Percentiles rank a stretch among this genome's conserved stretches.
Evolutionary conservation across 2,329 filamentous ascomycete species (phyloP).

Genomic region (Botrytis byssoidea): DNA sequence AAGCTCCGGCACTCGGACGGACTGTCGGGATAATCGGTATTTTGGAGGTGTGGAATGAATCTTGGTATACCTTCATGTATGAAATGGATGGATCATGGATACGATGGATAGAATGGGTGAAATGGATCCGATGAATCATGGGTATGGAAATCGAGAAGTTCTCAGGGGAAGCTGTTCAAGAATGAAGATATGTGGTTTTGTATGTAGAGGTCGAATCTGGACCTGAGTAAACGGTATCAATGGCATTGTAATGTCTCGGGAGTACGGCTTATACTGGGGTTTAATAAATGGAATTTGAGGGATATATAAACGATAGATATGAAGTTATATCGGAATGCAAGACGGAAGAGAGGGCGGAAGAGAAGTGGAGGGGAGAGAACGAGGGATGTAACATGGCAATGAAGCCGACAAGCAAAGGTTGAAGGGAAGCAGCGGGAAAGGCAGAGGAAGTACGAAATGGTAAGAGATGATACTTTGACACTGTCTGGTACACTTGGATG

Average conservation of each 20-base stretch:
- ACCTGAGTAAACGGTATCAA: neutral
- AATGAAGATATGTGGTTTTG: neutral
- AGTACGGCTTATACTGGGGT: neutral
- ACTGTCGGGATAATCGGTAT: neutral
- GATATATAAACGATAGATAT: neutral
- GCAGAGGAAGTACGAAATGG: neutral
- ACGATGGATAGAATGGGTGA: neutral
- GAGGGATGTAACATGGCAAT: neutral
- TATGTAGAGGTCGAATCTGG: neutral
- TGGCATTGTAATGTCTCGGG: neutral
- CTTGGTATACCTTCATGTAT: neutral
- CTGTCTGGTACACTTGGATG: neutral
- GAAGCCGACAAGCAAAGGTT: neutral
- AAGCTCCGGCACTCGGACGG: neutral
- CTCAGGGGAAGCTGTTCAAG: neutral
- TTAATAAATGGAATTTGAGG: constrained; percentile 1
- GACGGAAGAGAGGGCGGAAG: neutral
- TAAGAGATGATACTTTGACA: neutral
- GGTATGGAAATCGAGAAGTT: neutral
- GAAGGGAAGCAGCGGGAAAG: neutral
- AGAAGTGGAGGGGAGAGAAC: neutral
- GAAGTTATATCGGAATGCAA: neutral
- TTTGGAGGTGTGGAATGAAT: neutral
- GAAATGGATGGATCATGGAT: neutral
- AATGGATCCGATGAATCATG: neutral